Evolutionary conservation across 768 basidiomycete species (phyloP).

Genomic region (Amanita muscaria): DNA sequence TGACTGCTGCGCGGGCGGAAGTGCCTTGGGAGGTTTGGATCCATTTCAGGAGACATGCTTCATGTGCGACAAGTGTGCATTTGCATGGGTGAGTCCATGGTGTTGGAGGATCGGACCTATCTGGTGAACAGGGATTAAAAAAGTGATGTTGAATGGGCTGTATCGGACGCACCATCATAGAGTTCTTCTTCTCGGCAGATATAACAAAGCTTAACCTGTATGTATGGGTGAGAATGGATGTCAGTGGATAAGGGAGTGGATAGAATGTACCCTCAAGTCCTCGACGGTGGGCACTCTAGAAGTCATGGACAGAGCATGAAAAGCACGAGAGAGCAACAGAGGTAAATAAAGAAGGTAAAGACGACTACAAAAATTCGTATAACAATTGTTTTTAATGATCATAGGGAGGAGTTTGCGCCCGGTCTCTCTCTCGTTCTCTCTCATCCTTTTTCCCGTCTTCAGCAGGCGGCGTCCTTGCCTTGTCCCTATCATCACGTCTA

Average conservation of each 20-base stretch:
- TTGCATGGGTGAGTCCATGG: slow-evolving; percentile 75
- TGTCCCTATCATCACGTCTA: slow-evolving; percentile 16
- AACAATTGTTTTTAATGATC: slow-evolving; percentile 31
- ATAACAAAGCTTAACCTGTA: slow-evolving; percentile 66
- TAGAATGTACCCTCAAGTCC: slow-evolving; percentile 20
- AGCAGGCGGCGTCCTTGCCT: slow-evolving; percentile 10
- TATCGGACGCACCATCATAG: slow-evolving; percentile 27
- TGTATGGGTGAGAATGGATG: not conserved
- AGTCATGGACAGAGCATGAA: not conserved
- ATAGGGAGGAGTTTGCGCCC: slow-evolving; percentile 52
- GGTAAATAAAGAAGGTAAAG: not conserved
- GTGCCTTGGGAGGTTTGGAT: slow-evolving; percentile 62
- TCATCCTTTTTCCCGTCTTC: slow-evolving; percentile 20
- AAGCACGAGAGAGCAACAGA: not conserved
- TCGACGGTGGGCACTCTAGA: slow-evolving; percentile 18
- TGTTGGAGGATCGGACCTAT: slow-evolving; percentile 36
- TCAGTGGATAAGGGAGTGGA: not conserved
- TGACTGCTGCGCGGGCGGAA: slow-evolving; percentile 40
- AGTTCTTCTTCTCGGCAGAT: slow-evolving; percentile 72
- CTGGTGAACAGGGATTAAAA: slow-evolving; percentile 20
- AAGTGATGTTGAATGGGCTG: not conserved
- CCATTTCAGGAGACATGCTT: slow-evolving; percentile 73
- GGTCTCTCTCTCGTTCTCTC: slow-evolving; percentile 33
- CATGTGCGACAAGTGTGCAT: slow-evolving; percentile 76
- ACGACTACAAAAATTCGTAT: not conserved